Percentiles rank a stretch among this genome's conserved stretches.
Conservation (phyloP, 139 green algal genomes). For the Tetratostichococcus sp. region DNA sequence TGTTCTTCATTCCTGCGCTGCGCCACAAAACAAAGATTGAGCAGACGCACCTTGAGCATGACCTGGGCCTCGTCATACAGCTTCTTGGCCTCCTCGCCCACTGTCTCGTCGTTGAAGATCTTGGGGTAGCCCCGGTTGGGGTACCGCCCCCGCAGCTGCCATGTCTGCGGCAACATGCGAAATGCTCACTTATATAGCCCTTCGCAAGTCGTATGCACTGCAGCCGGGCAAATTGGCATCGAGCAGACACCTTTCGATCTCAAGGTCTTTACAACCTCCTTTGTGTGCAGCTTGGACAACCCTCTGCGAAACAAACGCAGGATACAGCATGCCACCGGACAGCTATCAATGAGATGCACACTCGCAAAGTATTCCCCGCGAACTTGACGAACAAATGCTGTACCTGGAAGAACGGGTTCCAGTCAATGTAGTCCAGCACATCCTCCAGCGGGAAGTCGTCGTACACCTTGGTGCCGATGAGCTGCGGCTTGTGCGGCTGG, state of each 20-base stretch:
- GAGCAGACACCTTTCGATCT: too few relatives aligned
- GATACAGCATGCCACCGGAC: too few relatives aligned
- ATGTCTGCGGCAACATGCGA: conserved; percentile 67
- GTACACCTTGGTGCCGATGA: conserved; percentile 73
- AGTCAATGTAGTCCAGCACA: conserved; percentile 95
- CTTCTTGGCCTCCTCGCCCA: conserved; percentile 94
- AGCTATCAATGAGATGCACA: too few relatives aligned
- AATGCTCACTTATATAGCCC: too few relatives aligned
- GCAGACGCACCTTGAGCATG: conserved; percentile 55
- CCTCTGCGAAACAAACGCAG: too few relatives aligned
- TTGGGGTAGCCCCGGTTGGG: conserved; percentile 98
- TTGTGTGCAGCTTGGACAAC: too few relatives aligned
- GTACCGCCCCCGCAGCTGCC: conserved; percentile 96
- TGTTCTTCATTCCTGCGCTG: too few relatives aligned
- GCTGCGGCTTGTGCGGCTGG: conserved; percentile 64
- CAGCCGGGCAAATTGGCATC: too few relatives aligned
- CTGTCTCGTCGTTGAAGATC: conserved; percentile 98
- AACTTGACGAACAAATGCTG: too few relatives aligned
- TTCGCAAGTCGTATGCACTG: too few relatives aligned
- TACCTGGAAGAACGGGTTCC: conserved; percentile 99
- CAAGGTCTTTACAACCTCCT: too few relatives aligned
- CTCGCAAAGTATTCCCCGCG: too few relatives aligned
- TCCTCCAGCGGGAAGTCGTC: conserved; percentile 84
- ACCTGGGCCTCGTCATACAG: conserved; percentile 91
- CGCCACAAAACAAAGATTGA: neutral